phyloP scores from a whole-genome alignment of 1,284 basidiomycete species.

The Somion occarium region DNA sequence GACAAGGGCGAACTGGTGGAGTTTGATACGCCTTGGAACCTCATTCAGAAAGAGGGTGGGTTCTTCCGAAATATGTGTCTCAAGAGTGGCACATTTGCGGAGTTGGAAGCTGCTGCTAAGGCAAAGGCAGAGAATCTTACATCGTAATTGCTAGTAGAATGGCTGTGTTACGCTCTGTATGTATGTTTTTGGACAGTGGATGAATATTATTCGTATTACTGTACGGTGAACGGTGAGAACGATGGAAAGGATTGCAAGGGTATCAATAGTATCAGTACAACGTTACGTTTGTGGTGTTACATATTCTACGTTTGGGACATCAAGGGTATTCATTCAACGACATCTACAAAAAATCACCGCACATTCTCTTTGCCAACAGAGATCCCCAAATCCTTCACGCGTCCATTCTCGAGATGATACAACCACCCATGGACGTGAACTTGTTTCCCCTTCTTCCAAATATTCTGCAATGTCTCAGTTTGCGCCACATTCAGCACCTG shows the following conservation, averaged over 20 bases:
- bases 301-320: too few relatives aligned
- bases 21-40: conserved; percentile 77
- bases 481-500: conserved; percentile 71
- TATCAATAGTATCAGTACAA: too few relatives aligned
- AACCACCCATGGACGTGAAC: conserved; percentile 80
- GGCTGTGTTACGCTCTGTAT: too few relatives aligned
- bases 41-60: conserved; percentile 70
- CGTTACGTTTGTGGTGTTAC: too few relatives aligned
- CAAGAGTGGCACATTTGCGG: conserved; percentile 73
- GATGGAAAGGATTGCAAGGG: too few relatives aligned
- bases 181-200: too few relatives aligned
- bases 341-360: too few relatives aligned
- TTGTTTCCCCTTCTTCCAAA: conserved; percentile 62
- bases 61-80: conserved; percentile 80
- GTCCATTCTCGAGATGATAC: conserved; percentile 67
- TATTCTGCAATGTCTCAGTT: conserved; percentile 55
- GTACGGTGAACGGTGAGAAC: too few relatives aligned
- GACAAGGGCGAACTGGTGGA: conserved; percentile 79
- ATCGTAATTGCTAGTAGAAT: too few relatives aligned
- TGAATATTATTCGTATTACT: too few relatives aligned
- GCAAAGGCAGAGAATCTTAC: conserved; percentile 33
- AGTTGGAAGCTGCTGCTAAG: conserved; percentile 60
- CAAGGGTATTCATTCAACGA: too few relatives aligned
- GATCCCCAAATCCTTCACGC: conserved; percentile 55
- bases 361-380: background rate